Evolutionary conservation across 176 grass and related monocot species (phyloP).

Genomic region (Carex myosuroides): DNA sequence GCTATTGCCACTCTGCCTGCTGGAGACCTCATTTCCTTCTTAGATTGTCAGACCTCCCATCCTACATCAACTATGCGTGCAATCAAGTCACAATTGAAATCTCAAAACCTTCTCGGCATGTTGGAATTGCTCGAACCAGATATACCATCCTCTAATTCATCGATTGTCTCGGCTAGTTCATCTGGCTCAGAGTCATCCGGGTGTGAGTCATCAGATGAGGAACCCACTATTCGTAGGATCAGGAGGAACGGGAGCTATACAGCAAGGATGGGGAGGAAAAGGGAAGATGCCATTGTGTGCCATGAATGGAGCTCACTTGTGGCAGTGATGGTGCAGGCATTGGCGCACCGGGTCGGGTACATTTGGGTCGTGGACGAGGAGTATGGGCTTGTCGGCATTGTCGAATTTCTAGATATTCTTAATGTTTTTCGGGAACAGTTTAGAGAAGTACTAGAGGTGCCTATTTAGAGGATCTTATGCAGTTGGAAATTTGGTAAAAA

Average conservation of each 20-base stretch:
- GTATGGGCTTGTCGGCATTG: conserved; percentile 36
- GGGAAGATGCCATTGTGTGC: conserved; percentile 47
- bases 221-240: conserved; percentile 23
- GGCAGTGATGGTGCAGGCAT: conserved; percentile 65
- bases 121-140: conserved; percentile 39
- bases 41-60: conserved; percentile 21
- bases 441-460: background rate
- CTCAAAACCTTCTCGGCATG: conserved; percentile 32
- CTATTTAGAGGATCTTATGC: background rate
- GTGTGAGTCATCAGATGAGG: conserved; percentile 22
- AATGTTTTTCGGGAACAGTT: conserved; percentile 42
- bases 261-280: conserved; percentile 24
- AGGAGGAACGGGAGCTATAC: conserved; percentile 12
- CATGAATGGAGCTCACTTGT: conserved; percentile 54
- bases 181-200: conserved; percentile 33
- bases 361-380: conserved; percentile 62
- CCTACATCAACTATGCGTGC: conserved; percentile 21
- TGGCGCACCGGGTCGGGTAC: conserved; percentile 55
- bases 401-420: conserved; percentile 49
- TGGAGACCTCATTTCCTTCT: conserved; percentile 37
- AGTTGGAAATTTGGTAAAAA: background rate
- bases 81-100: conserved; percentile 29
- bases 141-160: conserved; percentile 2
- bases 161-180: background rate
- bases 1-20: conserved; percentile 42